Base-by-base conservation (phyloP, 1,284 basidiomycete species). In the Malassezia psittaci region DNA sequence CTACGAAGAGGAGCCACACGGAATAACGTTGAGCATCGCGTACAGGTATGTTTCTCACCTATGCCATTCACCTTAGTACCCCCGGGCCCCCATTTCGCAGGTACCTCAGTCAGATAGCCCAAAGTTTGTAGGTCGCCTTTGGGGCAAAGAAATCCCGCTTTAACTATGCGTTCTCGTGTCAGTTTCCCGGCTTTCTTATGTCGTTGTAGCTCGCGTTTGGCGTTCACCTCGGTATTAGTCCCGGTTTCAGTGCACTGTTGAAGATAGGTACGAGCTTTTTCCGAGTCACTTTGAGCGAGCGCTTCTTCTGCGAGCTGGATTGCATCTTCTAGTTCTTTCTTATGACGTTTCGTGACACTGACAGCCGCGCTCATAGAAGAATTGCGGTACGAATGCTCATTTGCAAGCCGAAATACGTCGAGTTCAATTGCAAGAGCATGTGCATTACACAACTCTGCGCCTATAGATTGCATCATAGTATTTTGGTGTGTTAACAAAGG, bases 11-110 rank as follows among this genome's bases (percentile, higher is more conserved):
- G 63, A 10, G 61, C 62, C 0, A 73, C 69, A 2, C 51, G 58
- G 42, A 67, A 73, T 12, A 54, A 45, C 13, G 54, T 61, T 35
- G 57, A 60, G 56, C 70, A 73, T 3, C 70, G 61, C 19, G 63
- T 58, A 50, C 70, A 73, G 5, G 56, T 60, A 29, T 65, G 62
- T 12, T 59, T 46, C 48, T 68, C 62, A 19, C 69, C 70, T 1
- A 45, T 44, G 7, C 56, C 62, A 36, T 68, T 59, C 19, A 59
- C 59, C 38, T 57, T 52, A 35, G 48, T 57, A 8, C 57, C 47
- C 2, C 69, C 70, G 11, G 57, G 43, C 8, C 49, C 64, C 37
- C 58, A 66, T 8, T 60, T 61, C 5, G 52, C 40, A 13, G 64
- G 66, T 10, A 68, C 60, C 21, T 41, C 42, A 0, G 58, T 60